Evolutionary conservation across 371 early-diverging fungal genomes (phyloP).

Genomic region (Mucor velutinosus): DNA sequence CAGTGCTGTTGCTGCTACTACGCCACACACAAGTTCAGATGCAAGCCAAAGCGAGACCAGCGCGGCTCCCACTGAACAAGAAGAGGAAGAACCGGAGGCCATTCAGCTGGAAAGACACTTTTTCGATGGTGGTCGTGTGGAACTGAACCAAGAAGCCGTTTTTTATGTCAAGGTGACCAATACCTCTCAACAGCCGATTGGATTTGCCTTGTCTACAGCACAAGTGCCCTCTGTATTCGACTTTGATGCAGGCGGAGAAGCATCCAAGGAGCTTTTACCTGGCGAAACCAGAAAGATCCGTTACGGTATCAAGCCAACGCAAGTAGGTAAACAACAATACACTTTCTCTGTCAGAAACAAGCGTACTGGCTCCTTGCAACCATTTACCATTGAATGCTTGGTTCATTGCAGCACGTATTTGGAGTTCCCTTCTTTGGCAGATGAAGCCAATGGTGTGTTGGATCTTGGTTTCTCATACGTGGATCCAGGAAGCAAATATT

Average conservation of each 20-base stretch:
- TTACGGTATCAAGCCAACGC: conserved; percentile 53
- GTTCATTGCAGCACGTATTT: conserved; percentile 63
- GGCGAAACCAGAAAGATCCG: conserved; percentile 64
- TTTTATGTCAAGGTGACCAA: conserved; percentile 68
- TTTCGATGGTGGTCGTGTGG: conserved; percentile 65
- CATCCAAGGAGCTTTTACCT: conserved; percentile 38
- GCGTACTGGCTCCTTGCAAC: conserved; percentile 30
- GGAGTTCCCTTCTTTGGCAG: conserved; percentile 64
- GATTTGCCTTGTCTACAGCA: conserved; percentile 35
- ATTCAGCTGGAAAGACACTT: conserved; percentile 50
- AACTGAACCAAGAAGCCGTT: conserved; percentile 51
- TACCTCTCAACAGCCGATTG: conserved; percentile 36
- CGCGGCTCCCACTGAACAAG: neutral
- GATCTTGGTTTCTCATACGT: conserved; percentile 87
- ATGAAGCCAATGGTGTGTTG: conserved; percentile 58
- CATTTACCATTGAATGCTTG: conserved; percentile 62
- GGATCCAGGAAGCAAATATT: conserved; percentile 75
- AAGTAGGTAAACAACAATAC: conserved; percentile 60
- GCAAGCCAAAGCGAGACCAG: neutral
- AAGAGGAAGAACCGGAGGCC: conserved; percentile 13
- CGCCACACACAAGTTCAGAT: neutral
- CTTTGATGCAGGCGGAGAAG: conserved; percentile 25
- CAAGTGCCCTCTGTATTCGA: conserved; percentile 39
- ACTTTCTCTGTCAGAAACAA: conserved; percentile 49
- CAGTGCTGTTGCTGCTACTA: neutral